Evolutionary conservation across 2,329 filamentous ascomycete species (phyloP).

Genomic region (Pseudogymnoascus sp.): DNA sequence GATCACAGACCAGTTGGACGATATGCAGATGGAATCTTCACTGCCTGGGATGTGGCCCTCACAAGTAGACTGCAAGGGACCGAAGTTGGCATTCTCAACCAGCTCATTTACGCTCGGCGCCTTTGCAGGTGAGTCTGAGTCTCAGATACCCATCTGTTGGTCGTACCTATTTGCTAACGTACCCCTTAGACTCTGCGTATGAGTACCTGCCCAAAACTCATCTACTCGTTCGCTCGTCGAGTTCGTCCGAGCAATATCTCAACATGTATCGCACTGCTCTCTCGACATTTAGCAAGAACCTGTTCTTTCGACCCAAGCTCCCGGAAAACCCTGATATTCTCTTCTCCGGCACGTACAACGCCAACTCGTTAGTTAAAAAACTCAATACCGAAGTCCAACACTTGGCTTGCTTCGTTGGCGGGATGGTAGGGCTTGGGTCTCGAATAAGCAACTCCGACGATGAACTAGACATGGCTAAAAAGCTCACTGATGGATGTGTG

Average conservation of each 20-base stretch:
- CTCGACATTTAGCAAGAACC: constrained; percentile 48
- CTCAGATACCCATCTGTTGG: neutral
- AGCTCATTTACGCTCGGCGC: constrained; percentile 36
- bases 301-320: constrained; percentile 63
- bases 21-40: constrained; percentile 57
- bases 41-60: constrained; percentile 71
- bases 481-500: constrained; percentile 54
- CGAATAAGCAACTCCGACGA: constrained; percentile 46
- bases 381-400: constrained; percentile 45
- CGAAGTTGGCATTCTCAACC: constrained; percentile 31
- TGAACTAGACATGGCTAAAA: constrained; percentile 46
- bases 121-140: constrained; percentile 26
- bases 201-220: constrained; percentile 55
- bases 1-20: constrained; percentile 61
- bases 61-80: constrained; percentile 49
- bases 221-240: constrained; percentile 49
- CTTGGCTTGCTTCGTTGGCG: constrained; percentile 62
- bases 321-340: constrained; percentile 54
- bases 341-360: constrained; percentile 38
- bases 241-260: constrained; percentile 50
- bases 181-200: constrained; percentile 41
- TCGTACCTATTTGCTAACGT: constrained; percentile 13
- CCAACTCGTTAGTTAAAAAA: constrained; percentile 13
- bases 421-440: constrained; percentile 60
- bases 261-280: constrained; percentile 55